These are phyloP conservation scores for Nymphaea thermarum DNA, from an alignment of 164 flowering plant species.

Conservation along the genomic window DNA sequence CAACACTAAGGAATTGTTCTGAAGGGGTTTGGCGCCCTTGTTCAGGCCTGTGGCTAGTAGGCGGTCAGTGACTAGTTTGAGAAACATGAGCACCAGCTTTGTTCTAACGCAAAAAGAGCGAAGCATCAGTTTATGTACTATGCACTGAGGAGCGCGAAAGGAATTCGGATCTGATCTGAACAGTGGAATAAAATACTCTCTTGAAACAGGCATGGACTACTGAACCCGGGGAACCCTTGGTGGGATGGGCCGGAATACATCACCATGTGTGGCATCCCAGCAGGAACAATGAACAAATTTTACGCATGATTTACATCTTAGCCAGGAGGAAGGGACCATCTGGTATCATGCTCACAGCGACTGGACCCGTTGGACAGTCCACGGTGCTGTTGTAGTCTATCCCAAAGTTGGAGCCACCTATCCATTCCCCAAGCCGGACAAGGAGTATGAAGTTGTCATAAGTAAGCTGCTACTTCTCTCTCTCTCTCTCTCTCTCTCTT, in stretches of 20 bases:
- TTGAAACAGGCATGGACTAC: constrained; percentile 19
- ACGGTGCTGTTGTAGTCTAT: constrained; percentile 7
- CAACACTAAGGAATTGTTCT: too few species aligned
- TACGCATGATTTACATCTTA: constrained; percentile 17
- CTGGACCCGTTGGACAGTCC: constrained; percentile 23
- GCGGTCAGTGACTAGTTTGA: too few species aligned
- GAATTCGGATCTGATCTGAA: too few species aligned
- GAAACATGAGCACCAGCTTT: too few species aligned
- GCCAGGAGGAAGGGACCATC: constrained; percentile 30
- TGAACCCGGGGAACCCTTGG: constrained; percentile 43
- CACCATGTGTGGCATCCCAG: constrained; percentile 38
- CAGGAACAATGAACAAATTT: constrained; percentile 26
- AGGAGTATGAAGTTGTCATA: constrained; percentile 10
- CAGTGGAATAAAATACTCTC: too few species aligned
- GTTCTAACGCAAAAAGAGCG: too few species aligned
- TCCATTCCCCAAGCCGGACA: constrained; percentile 16
- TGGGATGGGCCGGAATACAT: constrained; percentile 40
- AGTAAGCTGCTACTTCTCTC: background rate
- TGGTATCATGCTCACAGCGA: constrained; percentile 63
- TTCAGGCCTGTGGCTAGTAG: too few species aligned
- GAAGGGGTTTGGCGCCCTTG: too few species aligned
- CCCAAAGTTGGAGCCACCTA: constrained; percentile 9
- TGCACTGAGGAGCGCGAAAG: too few species aligned
- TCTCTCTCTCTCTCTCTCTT: too few species aligned
- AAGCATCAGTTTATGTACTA: too few species aligned